Conservation (phyloP, 345 rosid genomes). For the Eucalyptus sp. region DNA sequence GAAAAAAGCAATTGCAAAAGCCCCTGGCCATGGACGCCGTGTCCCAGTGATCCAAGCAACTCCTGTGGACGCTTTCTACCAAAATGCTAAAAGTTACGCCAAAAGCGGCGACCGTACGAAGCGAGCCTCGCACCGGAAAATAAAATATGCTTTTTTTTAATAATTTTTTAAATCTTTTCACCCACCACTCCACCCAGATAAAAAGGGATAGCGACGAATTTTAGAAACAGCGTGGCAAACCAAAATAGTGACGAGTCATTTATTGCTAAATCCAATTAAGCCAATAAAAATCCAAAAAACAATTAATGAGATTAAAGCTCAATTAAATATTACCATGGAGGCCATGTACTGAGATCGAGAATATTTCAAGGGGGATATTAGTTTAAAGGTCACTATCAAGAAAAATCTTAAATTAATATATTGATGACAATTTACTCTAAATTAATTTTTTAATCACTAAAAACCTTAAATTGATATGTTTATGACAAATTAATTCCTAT, state of each 20-base stretch:
- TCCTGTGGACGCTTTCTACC: not conserved
- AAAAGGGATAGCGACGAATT: not conserved
- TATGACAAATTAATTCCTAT: fast-evolving
- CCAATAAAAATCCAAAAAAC: not conserved
- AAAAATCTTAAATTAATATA: no score
- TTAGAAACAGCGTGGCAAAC: not conserved
- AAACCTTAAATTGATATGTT: fast-evolving
- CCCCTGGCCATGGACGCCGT: not conserved
- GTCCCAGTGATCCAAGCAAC: not conserved
- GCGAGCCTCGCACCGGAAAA: not conserved
- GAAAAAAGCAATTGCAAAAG: not conserved
- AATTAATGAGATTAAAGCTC: not conserved
- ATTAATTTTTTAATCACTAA: no score
- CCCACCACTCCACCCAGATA: not conserved
- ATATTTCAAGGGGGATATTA: no score
- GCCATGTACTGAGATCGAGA: no score
- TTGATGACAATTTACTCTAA: no score
- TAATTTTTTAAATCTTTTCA: not conserved
- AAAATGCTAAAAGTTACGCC: not conserved
- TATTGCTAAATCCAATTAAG: not conserved
- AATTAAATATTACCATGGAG: not conserved
- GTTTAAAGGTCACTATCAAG: fast-evolving
- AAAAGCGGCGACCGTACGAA: not conserved
- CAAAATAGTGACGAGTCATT: not conserved
- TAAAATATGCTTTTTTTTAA: not conserved